Evolutionary conservation across 176 grass and related monocot species (phyloP).

Genomic region (Thalia dealbata): DNA sequence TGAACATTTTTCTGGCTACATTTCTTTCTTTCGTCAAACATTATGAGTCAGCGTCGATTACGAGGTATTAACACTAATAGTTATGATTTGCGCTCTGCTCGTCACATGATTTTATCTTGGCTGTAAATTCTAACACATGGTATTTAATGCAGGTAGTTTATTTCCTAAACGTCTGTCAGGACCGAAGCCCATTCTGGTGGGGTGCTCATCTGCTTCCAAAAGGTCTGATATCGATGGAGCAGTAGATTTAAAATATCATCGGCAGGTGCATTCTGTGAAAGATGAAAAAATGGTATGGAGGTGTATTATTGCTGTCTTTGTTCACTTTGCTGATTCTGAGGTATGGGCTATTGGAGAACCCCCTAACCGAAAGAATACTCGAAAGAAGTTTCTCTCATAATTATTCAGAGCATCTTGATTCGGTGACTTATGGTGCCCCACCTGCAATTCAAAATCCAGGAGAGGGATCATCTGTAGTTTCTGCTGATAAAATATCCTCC

Average conservation of each 20-base stretch:
- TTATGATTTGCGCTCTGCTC: neutral
- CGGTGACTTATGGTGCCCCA: slow-evolving; percentile 51
- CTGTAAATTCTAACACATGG: neutral
- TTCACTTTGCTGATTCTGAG: slow-evolving; percentile 65
- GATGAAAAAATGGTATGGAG: slow-evolving; percentile 97
- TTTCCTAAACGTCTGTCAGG: neutral
- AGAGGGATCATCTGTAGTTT: slow-evolving; percentile 43
- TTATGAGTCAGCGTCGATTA: neutral
- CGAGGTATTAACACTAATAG: neutral
- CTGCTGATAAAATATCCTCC: slow-evolving; percentile 41
- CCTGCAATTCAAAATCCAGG: slow-evolving; percentile 52
- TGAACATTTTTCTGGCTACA: neutral
- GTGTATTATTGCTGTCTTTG: slow-evolving; percentile 41
- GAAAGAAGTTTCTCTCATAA: slow-evolving; percentile 67
- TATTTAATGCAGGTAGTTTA: neutral
- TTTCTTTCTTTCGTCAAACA: neutral
- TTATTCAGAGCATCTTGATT: slow-evolving; percentile 43
- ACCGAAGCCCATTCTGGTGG: neutral
- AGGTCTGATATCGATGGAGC: neutral
- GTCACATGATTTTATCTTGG: neutral
- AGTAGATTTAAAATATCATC: neutral
- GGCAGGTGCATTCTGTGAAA: slow-evolving; percentile 5
- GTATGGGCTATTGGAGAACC: slow-evolving; percentile 74
- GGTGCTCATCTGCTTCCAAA: neutral
- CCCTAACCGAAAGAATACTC: slow-evolving; percentile 59